Conservation (phyloP, 2,329 filamentous ascomycete species). For the Cyphellophora attinorum region DNA sequence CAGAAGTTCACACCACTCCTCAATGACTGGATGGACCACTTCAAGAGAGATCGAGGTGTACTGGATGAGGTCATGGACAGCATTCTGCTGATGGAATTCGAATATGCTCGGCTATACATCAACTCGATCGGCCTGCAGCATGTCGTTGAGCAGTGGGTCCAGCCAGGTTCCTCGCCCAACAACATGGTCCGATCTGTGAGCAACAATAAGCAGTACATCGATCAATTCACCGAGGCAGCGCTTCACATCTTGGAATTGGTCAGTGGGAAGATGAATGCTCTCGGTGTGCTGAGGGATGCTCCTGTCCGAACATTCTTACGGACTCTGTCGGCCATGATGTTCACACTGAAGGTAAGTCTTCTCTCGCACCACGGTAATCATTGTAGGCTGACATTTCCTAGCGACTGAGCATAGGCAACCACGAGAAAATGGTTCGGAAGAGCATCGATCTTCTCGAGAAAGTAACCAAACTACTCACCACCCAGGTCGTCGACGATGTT, state of each 20-base stretch:
- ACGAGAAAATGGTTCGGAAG: conserved; percentile 51
- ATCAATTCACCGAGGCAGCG: conserved; percentile 52
- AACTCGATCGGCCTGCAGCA: conserved; percentile 91
- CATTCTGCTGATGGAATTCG: conserved; percentile 87
- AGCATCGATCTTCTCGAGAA: conserved; percentile 49
- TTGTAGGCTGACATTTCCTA: conserved; percentile 20
- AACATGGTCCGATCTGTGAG: conserved; percentile 12
- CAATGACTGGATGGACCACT: conserved; percentile 67
- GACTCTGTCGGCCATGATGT: conserved; percentile 55
- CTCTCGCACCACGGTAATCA: no score
- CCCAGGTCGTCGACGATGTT: conserved; percentile 56
- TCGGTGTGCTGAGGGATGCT: conserved; percentile 50
- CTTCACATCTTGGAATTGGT: conserved; percentile 51
- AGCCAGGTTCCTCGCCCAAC: conserved; percentile 12
- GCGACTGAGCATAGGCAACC: conserved; percentile 54
- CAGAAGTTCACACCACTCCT: conserved; percentile 73
- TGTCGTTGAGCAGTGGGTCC: conserved; percentile 57
- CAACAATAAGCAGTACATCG: conserved; percentile 52
- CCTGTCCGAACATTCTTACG: conserved; percentile 57
- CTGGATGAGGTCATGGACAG: conserved; percentile 43
- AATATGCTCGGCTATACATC: conserved; percentile 60
- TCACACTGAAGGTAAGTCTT: conserved; percentile 48
- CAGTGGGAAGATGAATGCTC: conserved; percentile 48
- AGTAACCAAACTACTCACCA: conserved; percentile 49
- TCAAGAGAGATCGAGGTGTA: conserved; percentile 55